Conservation (phyloP, 768 basidiomycete genomes). For the Amanita exitialis region DNA sequence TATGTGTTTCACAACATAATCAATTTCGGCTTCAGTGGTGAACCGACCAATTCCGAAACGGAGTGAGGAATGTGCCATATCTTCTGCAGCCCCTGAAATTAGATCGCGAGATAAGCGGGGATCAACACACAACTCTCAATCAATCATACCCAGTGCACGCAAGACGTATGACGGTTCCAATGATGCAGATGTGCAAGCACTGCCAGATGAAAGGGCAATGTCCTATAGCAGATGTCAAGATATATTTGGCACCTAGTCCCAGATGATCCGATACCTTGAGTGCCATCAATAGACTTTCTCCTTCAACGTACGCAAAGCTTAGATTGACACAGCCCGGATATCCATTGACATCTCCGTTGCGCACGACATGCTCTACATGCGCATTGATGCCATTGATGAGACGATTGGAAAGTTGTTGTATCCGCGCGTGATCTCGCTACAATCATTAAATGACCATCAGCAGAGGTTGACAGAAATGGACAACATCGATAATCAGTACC, state of each 20-base stretch:
- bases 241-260: neutral
- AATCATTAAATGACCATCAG: conserved; percentile 13
- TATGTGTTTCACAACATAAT: conserved; percentile 86
- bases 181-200: conserved; percentile 97
- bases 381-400: conserved; percentile 74
- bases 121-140: neutral
- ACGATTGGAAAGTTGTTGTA: conserved; percentile 68
- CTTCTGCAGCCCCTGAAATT: conserved; percentile 78
- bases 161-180: conserved; percentile 98
- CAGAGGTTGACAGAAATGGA: conserved; percentile 1
- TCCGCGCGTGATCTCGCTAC: conserved; percentile 72
- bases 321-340: conserved; percentile 96
- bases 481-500: conserved; percentile 59
- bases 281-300: conserved; percentile 95
- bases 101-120: neutral
- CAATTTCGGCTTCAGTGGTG: conserved; percentile 94
- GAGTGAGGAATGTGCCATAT: conserved; percentile 97
- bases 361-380: conserved; percentile 81
- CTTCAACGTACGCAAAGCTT: conserved; percentile 94
- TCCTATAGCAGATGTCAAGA: conserved; percentile 40
- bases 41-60: conserved; percentile 98
- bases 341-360: conserved; percentile 87
- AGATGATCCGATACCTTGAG: conserved; percentile 55
- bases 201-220: conserved; percentile 94
- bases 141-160: conserved; percentile 69